Evolutionary conservation across 225 moss, liverwort and hornwort species (phyloP), one percentile per base, ranked within the genome.

Genomic region (Straminergon stramineum): DNA sequence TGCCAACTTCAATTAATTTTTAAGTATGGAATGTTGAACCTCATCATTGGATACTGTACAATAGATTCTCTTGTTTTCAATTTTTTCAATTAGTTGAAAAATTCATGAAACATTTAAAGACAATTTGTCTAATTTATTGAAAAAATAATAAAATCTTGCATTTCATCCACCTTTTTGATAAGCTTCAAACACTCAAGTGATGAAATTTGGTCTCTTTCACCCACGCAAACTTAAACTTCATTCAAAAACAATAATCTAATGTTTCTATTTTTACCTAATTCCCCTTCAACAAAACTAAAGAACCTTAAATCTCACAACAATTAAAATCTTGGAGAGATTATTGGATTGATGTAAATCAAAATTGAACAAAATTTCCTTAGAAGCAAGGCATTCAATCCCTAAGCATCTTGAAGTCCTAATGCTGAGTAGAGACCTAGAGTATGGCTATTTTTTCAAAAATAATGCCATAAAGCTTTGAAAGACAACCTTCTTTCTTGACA

Each of bases 21-120:
- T 39, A 0, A 15, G 5, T 1, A 26, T 43, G 0, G 3, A 73
- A 9, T 43, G 45, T 74, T 18, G 6, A 74, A 30, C 3, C 30
- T 30, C 30, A 45, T 3, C 2, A 45, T 0, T 2, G 1, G 2
- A 1, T 3, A 9, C 0, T 15, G 0, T 45, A 28, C 22, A 45
- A 45, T 17, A 74, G 30, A 45, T 45, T 30, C 15, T 17, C 2
- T 10, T 30, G 4, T 75, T 75, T 30, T 30, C 10, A 45, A 43
- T 10, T 18, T 48, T 18, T 30, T 28, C 28, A 30, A 18, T 9
- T 17, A 30, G 6, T 30, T 75, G 18, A 48, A 17, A 30, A 48
- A 18, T 18, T 11, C 4, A 18, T 30, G 11, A 31, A 18, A 48
- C 48, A 1, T 45, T 45, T 1, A 19, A 75, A 31, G 1, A 75